Percentiles rank a stretch among this genome's conserved stretches.
These are phyloP conservation scores for Balakata baccata DNA, from an alignment of 345 rosid species.

Conservation along the genomic window DNA sequence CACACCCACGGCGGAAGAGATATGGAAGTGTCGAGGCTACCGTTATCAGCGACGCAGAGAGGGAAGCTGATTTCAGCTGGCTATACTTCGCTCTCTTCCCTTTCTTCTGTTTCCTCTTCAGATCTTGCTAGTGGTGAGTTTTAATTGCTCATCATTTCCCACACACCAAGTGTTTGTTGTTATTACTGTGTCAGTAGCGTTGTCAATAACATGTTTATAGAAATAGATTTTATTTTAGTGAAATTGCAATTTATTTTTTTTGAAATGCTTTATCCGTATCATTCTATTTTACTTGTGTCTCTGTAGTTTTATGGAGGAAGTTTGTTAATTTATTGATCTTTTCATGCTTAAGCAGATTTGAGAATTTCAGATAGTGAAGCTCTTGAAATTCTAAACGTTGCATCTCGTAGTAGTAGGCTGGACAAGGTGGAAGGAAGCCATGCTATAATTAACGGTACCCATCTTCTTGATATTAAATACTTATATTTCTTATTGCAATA, in stretches of 20 bases:
- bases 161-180: constrained; percentile 27
- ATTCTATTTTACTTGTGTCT: neutral
- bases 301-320: neutral
- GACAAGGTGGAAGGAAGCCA: constrained; percentile 24
- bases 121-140: constrained; percentile 58
- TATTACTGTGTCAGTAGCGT: constrained; percentile 10
- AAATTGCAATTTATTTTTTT: too few relatives aligned
- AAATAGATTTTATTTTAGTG: too few relatives aligned
- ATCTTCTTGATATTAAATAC: neutral
- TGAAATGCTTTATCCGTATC: neutral
- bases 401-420: constrained; percentile 23
- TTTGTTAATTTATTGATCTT: neutral
- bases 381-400: constrained; percentile 47
- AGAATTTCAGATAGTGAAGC: constrained; percentile 60
- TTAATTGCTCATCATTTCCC: neutral
- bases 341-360: constrained; percentile 36
- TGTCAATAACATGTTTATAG: too few relatives aligned
- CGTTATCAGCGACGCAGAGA: constrained; percentile 61
- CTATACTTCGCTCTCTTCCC: constrained; percentile 53
- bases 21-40: constrained; percentile 61
- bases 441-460: constrained; percentile 46
- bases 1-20: constrained; percentile 1
- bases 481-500: constrained; percentile 2
- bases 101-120: constrained; percentile 51
- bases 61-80: constrained; percentile 69